Base-by-base conservation (phyloP, 1,139 yeast genomes). In the Geotrichum reessii region DNA sequence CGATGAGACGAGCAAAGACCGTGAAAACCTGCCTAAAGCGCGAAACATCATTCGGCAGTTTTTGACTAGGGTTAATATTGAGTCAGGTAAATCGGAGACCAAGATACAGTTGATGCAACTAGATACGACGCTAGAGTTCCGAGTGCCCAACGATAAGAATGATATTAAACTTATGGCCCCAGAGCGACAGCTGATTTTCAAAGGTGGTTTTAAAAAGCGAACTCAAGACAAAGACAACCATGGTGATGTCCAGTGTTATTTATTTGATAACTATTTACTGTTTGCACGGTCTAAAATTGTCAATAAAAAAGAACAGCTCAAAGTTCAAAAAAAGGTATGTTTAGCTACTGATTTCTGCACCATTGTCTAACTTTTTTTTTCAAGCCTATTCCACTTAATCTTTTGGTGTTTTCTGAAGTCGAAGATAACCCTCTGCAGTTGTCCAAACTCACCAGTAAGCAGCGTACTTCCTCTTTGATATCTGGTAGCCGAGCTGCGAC, bases 21-120 rank as follows among this genome's bases (percentile, higher is more conserved):
- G 82, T 66, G 84, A 82, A 60, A 83, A 85, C 65, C 76, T 93
- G 60, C 78, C 82, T 19, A 83, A 83, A 64, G 96, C 96, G 0
- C 82, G 88, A 65, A 87, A 82, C 58, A 84, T 86, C 66, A 81
- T 93, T 53, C 85, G 86, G 62, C 87, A 83, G 63, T 83, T 91
- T 61, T 81, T 93, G 74, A 85, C 81, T 33, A 82, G 87, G 69
- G 91, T 93, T 65, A 95, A 95, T 72, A 77, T 83, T 52, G 97
- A 93, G 68, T 87, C 96, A 52, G 99, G 99, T 72, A 92, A 86
- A 67, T 89, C 96, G 54, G 93, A 95, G 46, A 97, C 93, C 76
- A 81, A 97, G 65, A 91, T 91, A 74, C 90, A 91, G 67, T 80
- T 93, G 63, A 86, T 90, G 79, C 86, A 91, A 58, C 78, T 95